Evolutionary conservation across 768 basidiomycete species (phyloP), one percentile per base, ranked within the genome.

Genomic region (Pulveroboletus frians): DNA sequence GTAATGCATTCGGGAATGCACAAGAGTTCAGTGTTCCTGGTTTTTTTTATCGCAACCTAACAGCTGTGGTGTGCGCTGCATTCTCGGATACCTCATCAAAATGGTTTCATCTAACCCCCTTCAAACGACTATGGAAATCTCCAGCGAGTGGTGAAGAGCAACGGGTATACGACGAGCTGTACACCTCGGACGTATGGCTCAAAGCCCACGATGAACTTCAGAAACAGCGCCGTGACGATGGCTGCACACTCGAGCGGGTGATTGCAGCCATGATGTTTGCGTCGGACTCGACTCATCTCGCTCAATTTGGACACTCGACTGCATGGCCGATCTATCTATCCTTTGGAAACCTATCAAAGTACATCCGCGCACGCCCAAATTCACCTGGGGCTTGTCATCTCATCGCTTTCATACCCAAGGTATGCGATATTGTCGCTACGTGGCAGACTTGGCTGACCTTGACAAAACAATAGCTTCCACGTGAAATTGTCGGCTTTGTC

Each of bases 171-270:
- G 54, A 61, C 38, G 54, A 66, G 23, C 46, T 64, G 2, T 66
- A 65, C 35, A 54, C 50, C 3, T 63, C 57, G 1, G 49, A 60
- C 21, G 39, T 42, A 1, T 60, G 59, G 52, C 47, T 53, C 9
- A n/a, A 54, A 9, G 64, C 59, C 4, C 58, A 65, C 5, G 46
- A 58, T 3, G 43, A 63, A 0, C 4, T 66, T 13, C 53, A 62
- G 13, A 50, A 58, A n/a, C 45, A 57, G 21, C 21, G 38, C 1
- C 18, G 20, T 1, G 35, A 26, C 0, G 52, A 57, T 30, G 47
- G 47, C 10, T 61, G 63, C 31, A 43, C 13, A 0, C 49, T 52
- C 0, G 46, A 59, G 45, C 35, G 36, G 3, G 58, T 57, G 0
- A 52, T 61, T 11, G 47, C 50, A 3, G 48, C 45, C 0, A 14